These are phyloP conservation scores for Nicotiana benthamiana DNA, from an alignment of 257 asterid genomes.

Conservation along the genomic window DNA sequence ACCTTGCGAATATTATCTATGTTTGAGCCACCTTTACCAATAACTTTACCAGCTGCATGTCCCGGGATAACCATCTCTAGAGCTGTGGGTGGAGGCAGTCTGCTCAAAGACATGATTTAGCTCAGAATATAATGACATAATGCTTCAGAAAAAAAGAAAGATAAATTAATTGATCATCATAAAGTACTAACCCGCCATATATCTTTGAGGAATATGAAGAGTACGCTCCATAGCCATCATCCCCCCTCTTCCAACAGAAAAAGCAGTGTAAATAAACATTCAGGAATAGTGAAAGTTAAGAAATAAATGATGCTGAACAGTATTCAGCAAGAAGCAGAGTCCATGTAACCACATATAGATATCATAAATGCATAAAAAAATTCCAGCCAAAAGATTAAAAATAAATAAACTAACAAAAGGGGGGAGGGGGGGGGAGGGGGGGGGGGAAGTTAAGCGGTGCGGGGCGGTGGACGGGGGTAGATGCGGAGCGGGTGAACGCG, in stretches of 20 bases:
- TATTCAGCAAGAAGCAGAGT: background rate
- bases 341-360: background rate
- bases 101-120: slow-evolving; percentile 19
- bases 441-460: too few relatives aligned
- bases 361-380: too few relatives aligned
- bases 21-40: slow-evolving; percentile 84
- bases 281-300: background rate
- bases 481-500: too few relatives aligned
- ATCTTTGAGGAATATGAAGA: slow-evolving; percentile 55
- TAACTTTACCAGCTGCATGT: slow-evolving; percentile 73
- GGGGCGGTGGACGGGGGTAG: too few relatives aligned
- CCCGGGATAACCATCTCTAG: slow-evolving; percentile 85
- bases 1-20: slow-evolving; percentile 92
- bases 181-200: slow-evolving; percentile 54
- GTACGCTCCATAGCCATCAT: slow-evolving; percentile 50
- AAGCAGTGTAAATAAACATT: slow-evolving; percentile 3
- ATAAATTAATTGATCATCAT: slow-evolving; percentile 4
- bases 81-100: slow-evolving; percentile 72
- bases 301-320: slow-evolving; percentile 9
- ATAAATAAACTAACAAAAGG: too few relatives aligned
- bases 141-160: background rate
- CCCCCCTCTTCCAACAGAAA: slow-evolving; percentile 50
- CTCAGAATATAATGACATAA: background rate
- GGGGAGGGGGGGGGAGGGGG: too few relatives aligned
- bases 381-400: too few relatives aligned